Base-by-base conservation (phyloP, 192 early-diverging fungal genomes). In the Coemansia sp. region DNA sequence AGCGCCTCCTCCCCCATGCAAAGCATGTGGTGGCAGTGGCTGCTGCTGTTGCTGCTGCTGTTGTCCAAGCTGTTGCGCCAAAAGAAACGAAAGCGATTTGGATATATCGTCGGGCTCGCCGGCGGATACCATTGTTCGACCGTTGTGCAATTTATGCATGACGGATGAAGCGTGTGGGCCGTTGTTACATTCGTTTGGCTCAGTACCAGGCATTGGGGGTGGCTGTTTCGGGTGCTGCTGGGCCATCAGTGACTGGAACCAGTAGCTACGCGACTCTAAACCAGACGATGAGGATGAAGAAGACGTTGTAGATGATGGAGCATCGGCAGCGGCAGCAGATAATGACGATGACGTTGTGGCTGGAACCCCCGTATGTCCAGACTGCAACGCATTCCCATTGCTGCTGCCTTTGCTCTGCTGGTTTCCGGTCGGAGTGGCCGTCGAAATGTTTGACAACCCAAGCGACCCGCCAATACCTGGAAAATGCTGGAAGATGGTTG, bases 71-170 rank as follows among this genome's bases (percentile, higher is more conserved):
- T 82, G 74, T 58, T 82, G 74, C 32, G 74, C 59, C 8, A 76
- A 46, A 11, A 76, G 52, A 32, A 71, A 66, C 8, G 78, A 82
- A 3, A 82, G 68, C 1, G 79, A 76, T 32, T 63, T 72, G 19
- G 74, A 67, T 16, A 82, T 70, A 36, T 76, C 73, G 55, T 80
- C 79, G 0, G 79, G 67, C 15, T 82, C 68, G 74, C 70, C 70
- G 57, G 73, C 67, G 11, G 79, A 65, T 43, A 32, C 48, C 15
- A 49, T 69, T 45, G 68, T 49, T 52, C 32, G 41, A 13, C 7
- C 2, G 26, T 8, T 11, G 13, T 45, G 26, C 39, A 48, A 39
- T 59, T 36, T 41, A 22, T n/a, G 41, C 57, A 59, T 15, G 10
- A 47, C 6, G 3, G 26, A 26, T 19, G 51, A 3, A 39, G 63